Evolutionary conservation across 2,329 filamentous ascomycete species (phyloP), one percentile per base, ranked within the genome.

Genomic region (Penicillium sp.): DNA sequence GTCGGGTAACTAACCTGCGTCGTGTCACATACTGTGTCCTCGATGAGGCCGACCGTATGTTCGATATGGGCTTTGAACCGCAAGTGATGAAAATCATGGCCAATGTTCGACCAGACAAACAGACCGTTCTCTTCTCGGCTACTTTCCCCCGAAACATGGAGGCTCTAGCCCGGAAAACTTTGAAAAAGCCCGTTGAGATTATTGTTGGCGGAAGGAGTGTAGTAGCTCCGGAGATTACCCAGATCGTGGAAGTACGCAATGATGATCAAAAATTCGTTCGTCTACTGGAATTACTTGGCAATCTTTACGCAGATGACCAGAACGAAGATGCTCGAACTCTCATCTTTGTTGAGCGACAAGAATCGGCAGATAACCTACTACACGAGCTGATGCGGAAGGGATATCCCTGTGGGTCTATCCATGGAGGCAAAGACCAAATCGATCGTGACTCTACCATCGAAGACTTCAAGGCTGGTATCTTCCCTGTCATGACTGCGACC

Each of bases 21-120:
- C 85, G 94, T 59, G 91, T 96, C 11, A 94, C 91, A 0, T 99
- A 97, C 71, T 87, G 97, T 21, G 94, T 99, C 10, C 84, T 99
- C 34, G 94, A 99, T 70, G 94, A 99, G 76, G 94, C 94, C 44
- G 94, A 99, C 75, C 89, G 94, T 58, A 97, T 99, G 94, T 97
- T 97, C 71, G 94, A 99, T 72, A 97, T 99, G 94, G 94, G 94
- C 13, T 99, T 99, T 69, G 93, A 96, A 75, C 93, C 94, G 2
- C 94, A 99, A 73, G 92, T 99, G 50, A 94, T 94, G 86, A 97
- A 96, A 74, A 94, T 99, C 54, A 87, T 97, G 70, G 86, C 87
- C 62, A 96, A 94, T 67, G 89, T 96, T 71, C 88, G 94, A 44
- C 92, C 94, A 0, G 90, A 97, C 71, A 87, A 90, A 47, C 94